Conservation (phyloP, 2,329 filamentous ascomycete genomes). For the Cladosporium halotolerans region DNA sequence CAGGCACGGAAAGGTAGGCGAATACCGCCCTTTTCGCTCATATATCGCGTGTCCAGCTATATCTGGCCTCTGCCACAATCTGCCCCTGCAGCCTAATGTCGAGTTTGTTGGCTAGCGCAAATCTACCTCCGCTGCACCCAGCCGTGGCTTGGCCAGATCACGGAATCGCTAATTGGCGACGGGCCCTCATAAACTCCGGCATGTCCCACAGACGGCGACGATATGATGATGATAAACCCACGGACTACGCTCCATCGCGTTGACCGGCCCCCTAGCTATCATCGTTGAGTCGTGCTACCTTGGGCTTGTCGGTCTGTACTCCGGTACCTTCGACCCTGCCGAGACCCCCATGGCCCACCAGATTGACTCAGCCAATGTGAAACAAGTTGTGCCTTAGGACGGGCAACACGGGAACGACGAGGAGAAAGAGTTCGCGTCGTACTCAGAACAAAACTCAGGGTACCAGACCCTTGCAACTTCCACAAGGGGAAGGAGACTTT, state of each 20-base stretch:
- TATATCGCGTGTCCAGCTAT: constrained; percentile 1
- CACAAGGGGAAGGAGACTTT: not conserved
- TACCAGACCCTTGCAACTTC: constrained; percentile 7
- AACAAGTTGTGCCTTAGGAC: not conserved
- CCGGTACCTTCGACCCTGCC: constrained; percentile 6
- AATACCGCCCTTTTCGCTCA: not conserved
- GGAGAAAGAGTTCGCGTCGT: constrained; percentile 1
- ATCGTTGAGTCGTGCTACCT: too few species aligned
- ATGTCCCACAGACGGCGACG: not conserved
- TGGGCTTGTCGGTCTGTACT: not conserved
- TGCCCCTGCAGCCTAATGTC: constrained; percentile 6
- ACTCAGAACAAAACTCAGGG: not conserved
- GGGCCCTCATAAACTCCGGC: not conserved
- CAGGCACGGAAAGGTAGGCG: constrained; percentile 2
- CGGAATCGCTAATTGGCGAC: not conserved
- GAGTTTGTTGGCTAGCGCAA: constrained; percentile 1
- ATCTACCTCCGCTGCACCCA: constrained; percentile 1
- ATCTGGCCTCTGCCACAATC: not conserved
- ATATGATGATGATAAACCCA: too few species aligned
- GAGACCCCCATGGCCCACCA: constrained; percentile 5
- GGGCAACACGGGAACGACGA: not conserved
- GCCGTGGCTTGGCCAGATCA: constrained; percentile 7
- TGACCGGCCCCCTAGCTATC: too few species aligned
- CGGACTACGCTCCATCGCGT: too few species aligned
- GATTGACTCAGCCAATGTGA: constrained; percentile 8